Percentiles rank a stretch among this genome's conserved stretches.
phyloP scores from a whole-genome alignment of 768 basidiomycete species.

The Podaxis sp. region DNA sequence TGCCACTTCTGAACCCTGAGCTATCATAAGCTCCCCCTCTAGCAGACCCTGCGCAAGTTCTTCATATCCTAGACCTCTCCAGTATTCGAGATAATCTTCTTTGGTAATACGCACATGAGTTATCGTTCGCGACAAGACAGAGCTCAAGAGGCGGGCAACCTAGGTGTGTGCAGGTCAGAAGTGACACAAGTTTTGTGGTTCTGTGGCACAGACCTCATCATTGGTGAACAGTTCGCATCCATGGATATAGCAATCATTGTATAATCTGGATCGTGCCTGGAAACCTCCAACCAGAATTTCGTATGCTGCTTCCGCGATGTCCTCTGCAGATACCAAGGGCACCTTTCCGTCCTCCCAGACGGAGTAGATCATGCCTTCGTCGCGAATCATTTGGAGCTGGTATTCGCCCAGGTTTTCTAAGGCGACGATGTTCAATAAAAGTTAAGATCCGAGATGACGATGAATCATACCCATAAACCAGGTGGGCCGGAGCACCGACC shows the following conservation, averaged over 20 bases:
- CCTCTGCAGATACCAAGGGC: conserved; percentile 26
- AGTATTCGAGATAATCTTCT: conserved; percentile 16
- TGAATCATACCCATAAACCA: conserved; percentile 30
- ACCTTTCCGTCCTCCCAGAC: conserved; percentile 23
- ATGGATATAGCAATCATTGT: conserved; percentile 24
- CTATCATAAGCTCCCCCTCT: conserved; percentile 15
- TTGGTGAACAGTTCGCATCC: conserved; percentile 28
- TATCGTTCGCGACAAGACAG: conserved; percentile 24
- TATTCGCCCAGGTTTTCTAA: conserved; percentile 26
- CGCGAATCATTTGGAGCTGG: conserved; percentile 19
- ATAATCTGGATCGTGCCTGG: conserved; percentile 16
- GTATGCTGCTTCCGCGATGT: conserved; percentile 29
- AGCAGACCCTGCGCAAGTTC: conserved; percentile 17
- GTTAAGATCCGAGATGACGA: background rate
- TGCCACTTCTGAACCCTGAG: conserved; percentile 20
- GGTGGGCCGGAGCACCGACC: conserved; percentile 29
- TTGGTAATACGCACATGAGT: conserved; percentile 19
- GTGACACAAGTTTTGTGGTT: no score
- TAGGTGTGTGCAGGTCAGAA: conserved; percentile 3
- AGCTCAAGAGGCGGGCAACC: conserved; percentile 22
- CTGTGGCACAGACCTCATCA: conserved; percentile 21
- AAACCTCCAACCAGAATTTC: conserved; percentile 20
- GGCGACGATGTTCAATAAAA: background rate
- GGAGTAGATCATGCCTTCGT: conserved; percentile 21
- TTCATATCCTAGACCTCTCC: conserved; percentile 15